These are phyloP conservation scores for Candida michaelii DNA, from an alignment of 805 yeast species.

Conservation along the genomic window DNA sequence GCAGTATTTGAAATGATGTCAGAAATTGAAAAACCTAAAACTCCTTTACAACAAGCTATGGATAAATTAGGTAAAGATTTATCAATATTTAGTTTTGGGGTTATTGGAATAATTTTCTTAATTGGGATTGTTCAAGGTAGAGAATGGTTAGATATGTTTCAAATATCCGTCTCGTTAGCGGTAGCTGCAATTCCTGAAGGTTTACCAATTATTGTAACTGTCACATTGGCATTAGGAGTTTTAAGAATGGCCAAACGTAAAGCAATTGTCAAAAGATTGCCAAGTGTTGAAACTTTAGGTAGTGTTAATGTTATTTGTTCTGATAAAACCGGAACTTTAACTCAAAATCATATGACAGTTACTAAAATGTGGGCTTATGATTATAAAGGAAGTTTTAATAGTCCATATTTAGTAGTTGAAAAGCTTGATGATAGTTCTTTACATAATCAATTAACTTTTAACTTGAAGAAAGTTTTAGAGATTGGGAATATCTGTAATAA, in stretches of 20 bases:
- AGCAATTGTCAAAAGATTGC: slow-evolving; percentile 91
- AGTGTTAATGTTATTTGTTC: slow-evolving; percentile 92
- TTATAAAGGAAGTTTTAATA: slow-evolving; percentile 40
- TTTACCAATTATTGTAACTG: slow-evolving; percentile 95
- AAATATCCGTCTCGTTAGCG: slow-evolving; percentile 93
- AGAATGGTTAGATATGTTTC: slow-evolving; percentile 96
- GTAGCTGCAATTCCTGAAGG: slow-evolving; percentile 99
- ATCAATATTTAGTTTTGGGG: slow-evolving; percentile 77
- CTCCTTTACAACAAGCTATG: slow-evolving; percentile 95
- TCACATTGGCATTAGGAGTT: slow-evolving; percentile 93
- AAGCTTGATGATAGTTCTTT: slow-evolving; percentile 41
- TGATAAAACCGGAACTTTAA: slow-evolving; percentile 82
- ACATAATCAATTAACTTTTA: slow-evolving; percentile 50
- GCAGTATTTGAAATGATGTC: slow-evolving; percentile 94
- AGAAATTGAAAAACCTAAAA: slow-evolving; percentile 93
- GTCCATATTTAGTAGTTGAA: slow-evolving; percentile 48
- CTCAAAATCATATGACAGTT: slow-evolving; percentile 89
- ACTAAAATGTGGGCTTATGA: slow-evolving; percentile 79
- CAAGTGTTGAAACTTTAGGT: slow-evolving; percentile 93
- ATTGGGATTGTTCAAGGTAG: slow-evolving; percentile 92
- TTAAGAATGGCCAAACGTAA: slow-evolving; percentile 92
- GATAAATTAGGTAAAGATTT: slow-evolving; percentile 91
- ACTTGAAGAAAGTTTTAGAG: slow-evolving; percentile 56
- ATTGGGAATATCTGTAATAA: slow-evolving; percentile 77
- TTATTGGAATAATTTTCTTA: slow-evolving; percentile 88